Conservation (phyloP, 371 early-diverging fungal species). For the Blastocladiella emersonii region DNA sequence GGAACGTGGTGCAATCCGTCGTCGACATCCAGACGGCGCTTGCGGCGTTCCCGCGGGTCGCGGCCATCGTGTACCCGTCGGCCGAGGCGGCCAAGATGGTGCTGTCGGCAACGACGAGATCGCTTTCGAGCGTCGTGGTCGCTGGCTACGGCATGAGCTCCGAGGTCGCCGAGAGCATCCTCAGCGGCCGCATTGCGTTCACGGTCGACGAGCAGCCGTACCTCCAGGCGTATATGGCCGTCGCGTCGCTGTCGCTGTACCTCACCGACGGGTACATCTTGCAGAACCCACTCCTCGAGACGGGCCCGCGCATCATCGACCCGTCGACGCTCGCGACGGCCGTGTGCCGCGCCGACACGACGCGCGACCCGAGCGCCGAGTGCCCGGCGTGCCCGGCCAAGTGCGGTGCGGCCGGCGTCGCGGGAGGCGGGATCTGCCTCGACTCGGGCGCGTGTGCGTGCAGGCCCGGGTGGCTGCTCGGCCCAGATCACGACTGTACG, state of each 20-base stretch:
- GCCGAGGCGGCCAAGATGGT: neutral
- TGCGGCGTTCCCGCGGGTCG: neutral
- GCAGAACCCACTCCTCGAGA: neutral
- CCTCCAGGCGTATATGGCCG: neutral
- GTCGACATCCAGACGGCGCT: neutral
- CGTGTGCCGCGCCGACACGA: neutral
- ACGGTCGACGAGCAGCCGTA: conserved; percentile 1
- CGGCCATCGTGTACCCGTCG: neutral
- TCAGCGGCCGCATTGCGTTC: neutral
- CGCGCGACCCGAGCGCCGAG: neutral
- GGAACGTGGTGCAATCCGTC: neutral
- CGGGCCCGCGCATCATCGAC: neutral
- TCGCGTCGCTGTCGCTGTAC: neutral
- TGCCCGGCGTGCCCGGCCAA: neutral
- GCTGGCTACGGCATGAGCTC: neutral
- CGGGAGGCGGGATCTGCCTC: neutral
- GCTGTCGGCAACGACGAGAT: neutral
- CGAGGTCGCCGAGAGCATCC: neutral
- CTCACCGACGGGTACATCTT: neutral
- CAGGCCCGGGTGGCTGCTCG: neutral
- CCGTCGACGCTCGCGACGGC: neutral
- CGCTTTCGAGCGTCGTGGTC: neutral
- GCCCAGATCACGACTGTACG: neutral
- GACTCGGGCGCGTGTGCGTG: neutral
- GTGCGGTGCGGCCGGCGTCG: no score